Evolutionary conservation across 1,284 basidiomycete genomes (phyloP), one percentile per base, ranked within the genome.

Genomic region (Boletus hoseneyae): DNA sequence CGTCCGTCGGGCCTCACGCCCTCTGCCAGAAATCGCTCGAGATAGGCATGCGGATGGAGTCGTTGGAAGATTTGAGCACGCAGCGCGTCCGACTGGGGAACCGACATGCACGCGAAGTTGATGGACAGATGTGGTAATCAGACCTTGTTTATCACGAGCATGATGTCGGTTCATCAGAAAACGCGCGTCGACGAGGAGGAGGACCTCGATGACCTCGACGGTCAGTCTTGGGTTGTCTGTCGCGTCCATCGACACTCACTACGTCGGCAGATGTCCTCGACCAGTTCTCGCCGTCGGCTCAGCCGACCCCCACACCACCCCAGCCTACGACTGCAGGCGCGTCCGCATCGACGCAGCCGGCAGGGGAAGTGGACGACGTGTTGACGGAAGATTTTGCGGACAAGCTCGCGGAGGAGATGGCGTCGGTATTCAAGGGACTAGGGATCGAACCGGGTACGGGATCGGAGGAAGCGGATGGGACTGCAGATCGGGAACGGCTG

Each of bases 341-440:
- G 39, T 61, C 71, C 18, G 48, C 68, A 55, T 57, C 66, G 6
- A 54, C 66, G 12, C 52, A 66, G 1, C 57, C 70, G 5, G 50
- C 62, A 0, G 33, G 69, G 2, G 55, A 67, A 9, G 45, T 66
- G 2, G 38, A 62, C 8, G 48, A 66, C 10, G 43, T 51, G 54
- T 35, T 53, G 54, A 29, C 42, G 47, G n/a, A 48, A 36, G 59
- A 53, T 7, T 69, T 61, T 61, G 64, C 51, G 64, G 66, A 54
- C 69, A 85, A 90, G 62, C 75, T 97, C 39, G 82, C 85, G 6
- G 76, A 80, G 62, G 87, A 83, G 29, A 96, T 97, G 93, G 90
- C 93, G 64, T 74, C 73, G n/a, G 76, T 97, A 40, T 82, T 97
- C 75, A 76, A 77, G 18, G 86, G 85, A 61, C 74, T 96, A 15